Percentiles rank a stretch among this genome's conserved stretches.
phyloP scores from a whole-genome alignment of 164 flowering plant species.

The Magnolia kwangsiensis region DNA sequence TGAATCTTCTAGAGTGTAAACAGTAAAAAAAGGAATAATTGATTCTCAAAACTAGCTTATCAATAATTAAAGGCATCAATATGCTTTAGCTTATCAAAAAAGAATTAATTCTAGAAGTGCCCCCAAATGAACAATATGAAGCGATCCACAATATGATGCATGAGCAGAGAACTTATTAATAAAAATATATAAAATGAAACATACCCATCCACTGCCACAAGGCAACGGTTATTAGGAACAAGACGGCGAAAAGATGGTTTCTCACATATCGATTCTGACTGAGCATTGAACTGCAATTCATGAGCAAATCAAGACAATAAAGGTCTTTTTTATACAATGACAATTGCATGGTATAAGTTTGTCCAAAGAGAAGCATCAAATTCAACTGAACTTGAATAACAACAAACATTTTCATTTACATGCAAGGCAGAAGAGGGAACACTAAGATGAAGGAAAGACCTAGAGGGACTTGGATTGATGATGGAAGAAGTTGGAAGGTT shows the following conservation, averaged over 20 bases:
- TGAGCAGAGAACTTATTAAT: not conserved
- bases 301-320: not conserved
- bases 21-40: not conserved
- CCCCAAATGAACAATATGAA: not conserved
- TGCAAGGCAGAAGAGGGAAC: too few relatives aligned
- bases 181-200: slow-evolving; percentile 4
- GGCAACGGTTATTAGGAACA: slow-evolving; percentile 77
- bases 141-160: not conserved
- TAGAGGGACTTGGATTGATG: too few relatives aligned
- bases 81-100: not conserved
- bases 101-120: not conserved
- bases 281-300: slow-evolving; percentile 88
- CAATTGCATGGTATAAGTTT: not conserved
- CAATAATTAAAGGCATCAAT: not conserved
- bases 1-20: not conserved
- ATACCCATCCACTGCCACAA: slow-evolving; percentile 90
- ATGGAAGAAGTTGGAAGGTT: too few relatives aligned
- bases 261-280: slow-evolving; percentile 72
- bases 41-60: too few relatives aligned
- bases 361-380: not conserved
- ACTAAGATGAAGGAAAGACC: too few relatives aligned
- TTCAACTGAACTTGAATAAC: not conserved
- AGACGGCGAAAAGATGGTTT: slow-evolving; percentile 91
- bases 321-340: too few relatives aligned
- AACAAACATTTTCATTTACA: not conserved